A percentile compares a stretch with the other conserved stretches of the same genome.
phyloP scores from a whole-genome alignment of 73 alveolate species.

The Paramecium bursaria region DNA sequence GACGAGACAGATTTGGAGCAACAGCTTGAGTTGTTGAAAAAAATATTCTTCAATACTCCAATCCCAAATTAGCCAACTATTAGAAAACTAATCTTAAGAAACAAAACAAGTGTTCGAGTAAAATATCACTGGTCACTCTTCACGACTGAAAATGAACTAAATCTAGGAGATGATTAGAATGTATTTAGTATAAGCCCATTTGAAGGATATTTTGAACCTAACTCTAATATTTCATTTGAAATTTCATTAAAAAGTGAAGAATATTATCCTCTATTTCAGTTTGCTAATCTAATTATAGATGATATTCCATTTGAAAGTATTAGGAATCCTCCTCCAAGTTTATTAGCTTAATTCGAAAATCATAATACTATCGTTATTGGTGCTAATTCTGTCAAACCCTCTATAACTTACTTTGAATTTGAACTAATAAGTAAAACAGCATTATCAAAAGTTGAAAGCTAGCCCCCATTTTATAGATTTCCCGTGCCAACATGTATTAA shows the following conservation, averaged over 20 bases:
- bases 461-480: slow-evolving; percentile 71
- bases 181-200: slow-evolving; percentile 89
- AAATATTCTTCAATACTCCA: slow-evolving; percentile 90
- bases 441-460: slow-evolving; percentile 68
- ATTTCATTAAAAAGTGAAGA: slow-evolving; percentile 72
- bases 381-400: slow-evolving; percentile 75
- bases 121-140: slow-evolving; percentile 94
- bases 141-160: slow-evolving; percentile 80
- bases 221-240: slow-evolving; percentile 82
- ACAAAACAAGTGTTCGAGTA: slow-evolving; percentile 87
- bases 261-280: slow-evolving; percentile 65
- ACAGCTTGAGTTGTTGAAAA: slow-evolving; percentile 75
- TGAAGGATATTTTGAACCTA: slow-evolving; percentile 88
- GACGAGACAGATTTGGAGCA: slow-evolving; percentile 90
- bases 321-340: slow-evolving; percentile 83
- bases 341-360: slow-evolving; percentile 45
- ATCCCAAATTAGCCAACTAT: slow-evolving; percentile 84
- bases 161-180: slow-evolving; percentile 88
- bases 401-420: slow-evolving; percentile 77
- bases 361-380: slow-evolving; percentile 79
- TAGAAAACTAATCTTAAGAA: slow-evolving; percentile 82
- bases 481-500: slow-evolving; percentile 13
- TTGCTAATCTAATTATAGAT: slow-evolving; percentile 71
- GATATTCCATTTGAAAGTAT: slow-evolving; percentile 86
- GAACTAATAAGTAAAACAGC: slow-evolving; percentile 79